These are phyloP conservation scores for Cochlearia excelsa DNA, from an alignment of 345 rosid species.

Conservation along the genomic window DNA sequence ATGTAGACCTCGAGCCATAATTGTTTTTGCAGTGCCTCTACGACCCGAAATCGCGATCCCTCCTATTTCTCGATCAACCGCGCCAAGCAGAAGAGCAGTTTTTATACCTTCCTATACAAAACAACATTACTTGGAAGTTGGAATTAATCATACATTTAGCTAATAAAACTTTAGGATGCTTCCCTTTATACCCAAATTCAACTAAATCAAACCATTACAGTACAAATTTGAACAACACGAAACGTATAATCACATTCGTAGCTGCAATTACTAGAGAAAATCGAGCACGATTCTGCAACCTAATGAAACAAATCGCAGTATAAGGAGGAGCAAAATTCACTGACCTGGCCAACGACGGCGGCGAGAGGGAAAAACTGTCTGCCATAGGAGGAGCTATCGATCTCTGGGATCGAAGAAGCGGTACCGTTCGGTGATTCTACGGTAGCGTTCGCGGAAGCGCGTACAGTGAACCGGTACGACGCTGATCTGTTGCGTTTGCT, in stretches of 20 bases:
- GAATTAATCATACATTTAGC: too few species aligned
- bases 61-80: conserved; percentile 88
- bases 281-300: neutral
- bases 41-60: conserved; percentile 88
- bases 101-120: conserved; percentile 74
- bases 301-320: conserved; percentile 9
- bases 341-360: conserved; percentile 93
- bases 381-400: conserved; percentile 49
- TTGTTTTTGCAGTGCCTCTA: conserved; percentile 92
- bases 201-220: neutral
- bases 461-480: conserved; percentile 29
- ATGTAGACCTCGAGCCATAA: conserved; percentile 94
- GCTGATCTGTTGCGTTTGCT: conserved; percentile 22
- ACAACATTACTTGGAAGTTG: neutral
- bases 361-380: conserved; percentile 82
- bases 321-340: conserved; percentile 8
- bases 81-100: conserved; percentile 93
- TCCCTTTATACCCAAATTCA: neutral
- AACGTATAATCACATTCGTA: neutral
- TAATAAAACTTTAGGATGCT: too few species aligned
- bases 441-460: conserved; percentile 32
- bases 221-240: too few species aligned
- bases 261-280: neutral
- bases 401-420: conserved; percentile 33
- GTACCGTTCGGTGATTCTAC: conserved; percentile 56